Evolutionary conservation across 2,329 filamentous ascomycete genomes (phyloP).

Genomic region (Neoarthrinium moseri): DNA sequence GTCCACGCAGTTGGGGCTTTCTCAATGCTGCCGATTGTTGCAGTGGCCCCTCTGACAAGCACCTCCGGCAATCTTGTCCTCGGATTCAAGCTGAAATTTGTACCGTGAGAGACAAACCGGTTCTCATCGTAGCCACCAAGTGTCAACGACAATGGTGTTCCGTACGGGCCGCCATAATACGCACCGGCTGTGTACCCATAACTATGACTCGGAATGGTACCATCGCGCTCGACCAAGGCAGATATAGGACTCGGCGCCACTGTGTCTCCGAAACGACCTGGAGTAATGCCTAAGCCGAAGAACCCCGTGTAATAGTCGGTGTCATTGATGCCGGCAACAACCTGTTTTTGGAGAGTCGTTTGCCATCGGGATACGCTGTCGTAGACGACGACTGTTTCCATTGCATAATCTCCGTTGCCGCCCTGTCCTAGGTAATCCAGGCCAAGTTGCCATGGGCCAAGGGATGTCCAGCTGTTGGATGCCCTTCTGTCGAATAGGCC

Average conservation of each 20-base stretch:
- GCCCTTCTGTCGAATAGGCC: slow-evolving; percentile 51
- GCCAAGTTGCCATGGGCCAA: slow-evolving; percentile 61
- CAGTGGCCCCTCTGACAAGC: slow-evolving; percentile 57
- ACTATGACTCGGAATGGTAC: slow-evolving; percentile 67
- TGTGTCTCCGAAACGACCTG: slow-evolving; percentile 49
- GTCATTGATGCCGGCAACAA: slow-evolving; percentile 53
- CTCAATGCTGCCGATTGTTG: slow-evolving; percentile 31
- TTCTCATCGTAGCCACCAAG: slow-evolving; percentile 69
- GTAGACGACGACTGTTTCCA: slow-evolving; percentile 45
- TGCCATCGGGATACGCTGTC: slow-evolving; percentile 35
- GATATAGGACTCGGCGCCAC: slow-evolving; percentile 51
- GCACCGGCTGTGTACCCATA: slow-evolving; percentile 77
- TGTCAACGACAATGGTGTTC: slow-evolving; percentile 57
- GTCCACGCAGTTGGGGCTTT: slow-evolving; percentile 38
- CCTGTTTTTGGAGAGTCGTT: slow-evolving; percentile 41
- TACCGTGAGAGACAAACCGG: slow-evolving; percentile 60
- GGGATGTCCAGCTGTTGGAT: slow-evolving; percentile 57
- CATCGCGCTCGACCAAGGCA: slow-evolving; percentile 57
- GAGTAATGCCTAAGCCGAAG: slow-evolving; percentile 55
- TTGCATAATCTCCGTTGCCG: slow-evolving; percentile 65
- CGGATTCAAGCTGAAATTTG: slow-evolving; percentile 56
- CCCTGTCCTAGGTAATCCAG: slow-evolving; percentile 55
- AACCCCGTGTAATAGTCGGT: slow-evolving; percentile 54
- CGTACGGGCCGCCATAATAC: slow-evolving; percentile 54
- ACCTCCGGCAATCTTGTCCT: slow-evolving; percentile 56